Evolutionary conservation across 495 filamentous ascomycete species (phyloP), one percentile per base, ranked within the genome.

Genomic region (Penicillium tannophilum): DNA sequence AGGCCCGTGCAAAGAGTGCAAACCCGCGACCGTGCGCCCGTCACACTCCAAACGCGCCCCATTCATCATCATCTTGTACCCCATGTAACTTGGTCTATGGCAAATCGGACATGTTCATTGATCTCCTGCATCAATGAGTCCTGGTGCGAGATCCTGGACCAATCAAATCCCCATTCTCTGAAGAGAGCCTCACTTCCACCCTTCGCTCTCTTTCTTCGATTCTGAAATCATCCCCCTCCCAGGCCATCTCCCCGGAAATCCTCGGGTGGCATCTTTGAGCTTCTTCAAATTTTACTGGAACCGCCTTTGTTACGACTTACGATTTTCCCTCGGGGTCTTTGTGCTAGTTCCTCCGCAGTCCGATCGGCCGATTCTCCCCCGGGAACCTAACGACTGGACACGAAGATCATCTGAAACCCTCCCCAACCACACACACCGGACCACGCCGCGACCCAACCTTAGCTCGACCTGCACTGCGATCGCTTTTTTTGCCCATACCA

Each of bases 81-180:
- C 46, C 46, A 49, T 49, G 46, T 49, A 24, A 33, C 46, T 49
- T n/a, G 39, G 39, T 28, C 30, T 49, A 16, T 49, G 12, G 39
- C 39, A 41, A 41, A 49, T 49, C 11, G 26, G 26, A 49, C 46
- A 49, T 49, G 55, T 31, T 26, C 49, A 42, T 52, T 54, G 53
- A 56, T 61, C 48, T 47, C 31, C 47, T 56, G 59, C 58, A 44
- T 60, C 36, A 19, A 60, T 55, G 58, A 60, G 45, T 51, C 31
- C 39, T 53, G 30, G 45, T 39, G 56, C 45, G 44, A 60, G 41
- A 56, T 51, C 52, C 39, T 44, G 46, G 26, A 14, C 58, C 58
- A 60, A 60, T 60, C 52, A 60, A 14, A 23, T 52, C 43, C 20
- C 26, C 46, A 47, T 10, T 4, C 26, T 49, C 17, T 56, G 53